Evolutionary conservation across 768 basidiomycete species (phyloP), one percentile per base, ranked within the genome.

Genomic region (Lactifluus subvellereus): DNA sequence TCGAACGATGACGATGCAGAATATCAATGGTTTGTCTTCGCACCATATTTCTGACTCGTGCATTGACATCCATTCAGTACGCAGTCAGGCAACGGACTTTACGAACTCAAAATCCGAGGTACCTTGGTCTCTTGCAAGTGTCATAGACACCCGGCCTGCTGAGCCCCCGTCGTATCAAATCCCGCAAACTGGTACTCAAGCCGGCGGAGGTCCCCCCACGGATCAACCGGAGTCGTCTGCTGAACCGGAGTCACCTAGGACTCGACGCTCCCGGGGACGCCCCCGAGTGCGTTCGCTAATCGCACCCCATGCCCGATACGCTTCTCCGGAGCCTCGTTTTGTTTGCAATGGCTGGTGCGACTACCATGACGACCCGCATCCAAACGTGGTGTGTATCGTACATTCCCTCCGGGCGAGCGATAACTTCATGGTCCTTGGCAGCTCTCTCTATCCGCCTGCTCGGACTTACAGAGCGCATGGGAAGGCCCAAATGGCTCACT

Each of bases 391-490:
- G 58, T 35, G 22, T 66, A 51, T 30, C 57, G 14, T 22, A 5
- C 40, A 4, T 49, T n/a, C n/a, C 45, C 9, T 9, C 6, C 18
- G 3, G 13, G 7, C 9, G 27, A 8, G 22, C 32, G 3, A 18
- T 52, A 7, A 4, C 38, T 52, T 63, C 49, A 60, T 20, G 6
- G 20, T 20, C 37, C 18, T 32, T 40, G 6, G n/a, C 37, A 66
- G 66, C 42, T 66, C 2, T 69, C 69, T 3, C 38, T 71, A 4
- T 67, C 70, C 1, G 66, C 69, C 0, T 71, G 70, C 42, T 62
- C 67, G 43, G 71, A 72, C 37, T 40, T 60, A 38, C 70, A 71
- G 49, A 43, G 42, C 43, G 66, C 70, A 13, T 70, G 67, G 66
- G 69, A 71, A 33, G 59, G 61, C 7, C 65, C 67, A 0, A 69